These are phyloP conservation scores for Colletotrichum agaves DNA, from an alignment of 2,329 filamentous ascomycete genomes.

Conservation along the genomic window DNA sequence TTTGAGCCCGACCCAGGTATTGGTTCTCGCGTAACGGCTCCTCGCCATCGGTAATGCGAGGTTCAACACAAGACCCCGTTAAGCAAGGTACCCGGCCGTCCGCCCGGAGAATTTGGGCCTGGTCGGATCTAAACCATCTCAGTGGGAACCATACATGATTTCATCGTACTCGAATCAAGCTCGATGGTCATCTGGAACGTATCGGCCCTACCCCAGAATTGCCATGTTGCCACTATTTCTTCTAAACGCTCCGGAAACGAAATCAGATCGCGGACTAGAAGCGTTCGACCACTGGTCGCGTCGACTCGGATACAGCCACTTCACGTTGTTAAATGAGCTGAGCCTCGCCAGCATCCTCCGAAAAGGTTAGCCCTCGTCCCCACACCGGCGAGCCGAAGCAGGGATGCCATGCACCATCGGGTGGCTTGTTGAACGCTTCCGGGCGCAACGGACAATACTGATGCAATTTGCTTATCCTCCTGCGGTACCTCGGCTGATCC, in stretches of 20 bases:
- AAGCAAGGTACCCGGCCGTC: conserved; percentile 23
- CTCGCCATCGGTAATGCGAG: conserved; percentile 14
- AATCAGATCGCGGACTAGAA: neutral
- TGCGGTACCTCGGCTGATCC: too few relatives aligned
- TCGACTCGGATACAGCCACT: too few relatives aligned
- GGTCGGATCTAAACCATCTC: conserved; percentile 20
- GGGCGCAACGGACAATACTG: conserved; percentile 13
- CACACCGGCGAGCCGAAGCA: conserved; percentile 9
- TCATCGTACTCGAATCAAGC: conserved; percentile 5
- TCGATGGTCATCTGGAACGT: neutral
- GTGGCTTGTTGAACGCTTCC: conserved; percentile 10
- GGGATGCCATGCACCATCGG: conserved; percentile 29
- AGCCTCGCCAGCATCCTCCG: conserved; percentile 1
- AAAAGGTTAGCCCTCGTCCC: conserved; percentile 10
- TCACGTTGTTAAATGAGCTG: neutral
- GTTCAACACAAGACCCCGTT: conserved; percentile 1
- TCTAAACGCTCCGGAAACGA: neutral
- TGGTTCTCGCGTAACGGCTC: conserved; percentile 22
- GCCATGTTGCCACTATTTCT: neutral
- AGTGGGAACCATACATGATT: conserved; percentile 18
- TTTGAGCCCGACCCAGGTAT: conserved; percentile 16
- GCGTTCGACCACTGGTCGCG: too few relatives aligned
- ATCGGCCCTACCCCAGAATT: conserved; percentile 11
- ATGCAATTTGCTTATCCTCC: conserved; percentile 27
- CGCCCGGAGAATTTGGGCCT: conserved; percentile 31